A percentile compares a stretch with the other conserved stretches of the same genome.
Conservation (phyloP, 495 filamentous ascomycete genomes). For the Endocarpon pusillum region DNA sequence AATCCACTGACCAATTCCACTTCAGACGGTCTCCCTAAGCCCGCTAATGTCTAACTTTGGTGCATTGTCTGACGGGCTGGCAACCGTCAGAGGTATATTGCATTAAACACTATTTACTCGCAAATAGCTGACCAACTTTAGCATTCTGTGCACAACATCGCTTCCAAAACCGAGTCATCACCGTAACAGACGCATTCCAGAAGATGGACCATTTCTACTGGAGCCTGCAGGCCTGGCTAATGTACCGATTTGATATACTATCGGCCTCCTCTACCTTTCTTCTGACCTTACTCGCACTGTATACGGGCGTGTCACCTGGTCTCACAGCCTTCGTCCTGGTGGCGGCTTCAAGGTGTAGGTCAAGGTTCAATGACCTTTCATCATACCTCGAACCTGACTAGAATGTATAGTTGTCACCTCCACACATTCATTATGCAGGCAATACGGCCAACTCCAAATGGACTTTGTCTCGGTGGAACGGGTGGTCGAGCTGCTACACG, state of each 20-base stretch:
- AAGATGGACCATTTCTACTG: constrained; percentile 91
- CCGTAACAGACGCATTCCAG: constrained; percentile 65
- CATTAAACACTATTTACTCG: not conserved
- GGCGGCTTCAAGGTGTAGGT: constrained; percentile 30
- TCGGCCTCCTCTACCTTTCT: constrained; percentile 54
- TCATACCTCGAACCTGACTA: too few relatives aligned
- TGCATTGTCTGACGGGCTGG: constrained; percentile 57
- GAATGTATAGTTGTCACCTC: constrained; percentile 50
- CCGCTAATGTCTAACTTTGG: constrained; percentile 79
- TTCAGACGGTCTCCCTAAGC: constrained; percentile 65
- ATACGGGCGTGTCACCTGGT: constrained; percentile 49
- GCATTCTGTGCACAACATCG: constrained; percentile 53
- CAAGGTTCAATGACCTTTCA: too few relatives aligned
- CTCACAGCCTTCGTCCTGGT: constrained; percentile 60
- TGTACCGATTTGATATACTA: constrained; percentile 56
- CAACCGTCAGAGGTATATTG: constrained; percentile 64
- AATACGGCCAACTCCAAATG: constrained; percentile 74
- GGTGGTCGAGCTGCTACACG: constrained; percentile 55
- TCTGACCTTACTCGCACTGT: constrained; percentile 52
- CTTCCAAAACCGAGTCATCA: constrained; percentile 60
- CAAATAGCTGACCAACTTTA: too few relatives aligned
- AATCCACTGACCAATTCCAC: not conserved
- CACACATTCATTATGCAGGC: constrained; percentile 54
- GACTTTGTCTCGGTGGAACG: constrained; percentile 78
- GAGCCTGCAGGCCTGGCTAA: constrained; percentile 67